Evolutionary conservation across 352 stramenopile species (phyloP), one percentile per base, ranked within the genome.

Genomic region (Phytopythium litorale): DNA sequence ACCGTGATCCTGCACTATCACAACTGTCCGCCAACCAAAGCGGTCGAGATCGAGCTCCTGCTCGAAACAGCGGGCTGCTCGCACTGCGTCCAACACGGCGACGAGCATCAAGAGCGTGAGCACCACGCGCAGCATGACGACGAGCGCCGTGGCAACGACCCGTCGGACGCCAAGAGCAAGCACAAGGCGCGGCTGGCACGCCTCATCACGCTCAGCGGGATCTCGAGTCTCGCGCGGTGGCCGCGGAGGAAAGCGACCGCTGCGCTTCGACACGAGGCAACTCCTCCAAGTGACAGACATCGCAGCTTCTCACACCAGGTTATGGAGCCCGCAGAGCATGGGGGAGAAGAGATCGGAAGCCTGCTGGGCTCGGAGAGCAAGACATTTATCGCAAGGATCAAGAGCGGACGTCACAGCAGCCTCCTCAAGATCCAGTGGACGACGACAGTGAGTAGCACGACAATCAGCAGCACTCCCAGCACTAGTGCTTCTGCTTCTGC

Each of bases 1-100:
- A 88, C 78, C 43, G 66, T 91, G 32, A 87, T 93, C 56, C 63
- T 93, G 38, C 82, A 93, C 58, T 91, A 87, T 50, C 82, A 93
- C 64, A 72, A 72, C 32, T 84, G 76, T 12, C 69, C 72, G n/a
- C 59, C 75, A 0, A 66, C 66, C 54, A 78, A 75, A 55, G 66
- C 75, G 2, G 59, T 68, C 18, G 73, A 83, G n/a, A 65, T 91
- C 5, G 77, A 91, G 59, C 67, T 72, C n/a, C 74, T 77, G 28
- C 73, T 93, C 45, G 72, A 84, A 35, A 59, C 64, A 11, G 76
- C 77, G 4, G 84, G 81, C 19, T 74, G 79, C 15, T 63, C 62
- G 8, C 60, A 68, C 55, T 70, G 67, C 18, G 68, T 59, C 3
- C 58, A 56, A 16, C 46, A 16, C 23, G n/a, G 38, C 35, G 21